Percentiles rank a stretch among this genome's conserved stretches.
Evolutionary conservation across 306 rosid species (phyloP).

Genomic region (Malus orientalis): DNA sequence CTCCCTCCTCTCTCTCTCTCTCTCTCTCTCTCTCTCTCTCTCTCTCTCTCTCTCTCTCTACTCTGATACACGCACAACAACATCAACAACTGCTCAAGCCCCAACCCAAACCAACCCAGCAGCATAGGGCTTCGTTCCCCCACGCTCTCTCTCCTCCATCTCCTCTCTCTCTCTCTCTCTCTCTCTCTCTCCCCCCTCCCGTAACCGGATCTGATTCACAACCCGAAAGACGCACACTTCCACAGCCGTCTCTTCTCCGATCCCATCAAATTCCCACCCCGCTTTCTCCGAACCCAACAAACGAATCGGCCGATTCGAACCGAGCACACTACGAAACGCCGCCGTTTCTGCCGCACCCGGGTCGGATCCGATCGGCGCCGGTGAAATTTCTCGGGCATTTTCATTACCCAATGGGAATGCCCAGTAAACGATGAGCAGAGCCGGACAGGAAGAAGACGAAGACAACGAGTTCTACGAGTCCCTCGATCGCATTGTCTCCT

Average conservation of each 20-base stretch:
- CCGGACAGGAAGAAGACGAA: slow-evolving; percentile 44
- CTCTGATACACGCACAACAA: neutral
- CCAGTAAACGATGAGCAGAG: slow-evolving; percentile 69
- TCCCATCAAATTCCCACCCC: slow-evolving; percentile 18
- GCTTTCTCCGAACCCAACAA: neutral
- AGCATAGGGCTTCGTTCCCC: slow-evolving; percentile 68
- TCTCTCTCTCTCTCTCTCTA: neutral
- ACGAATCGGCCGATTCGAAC: neutral
- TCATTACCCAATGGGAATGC: slow-evolving; percentile 73
- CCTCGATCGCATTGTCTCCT: slow-evolving; percentile 74
- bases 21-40: neutral
- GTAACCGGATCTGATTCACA: slow-evolving; percentile 50
- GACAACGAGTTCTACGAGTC: slow-evolving; percentile 70
- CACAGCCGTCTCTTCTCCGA: slow-evolving; percentile 19
- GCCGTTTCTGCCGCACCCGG: neutral
- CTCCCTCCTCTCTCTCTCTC: neutral
- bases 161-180: neutral
- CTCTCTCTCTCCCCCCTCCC: slow-evolving; percentile 8
- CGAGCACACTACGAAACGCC: neutral
- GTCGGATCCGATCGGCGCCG: slow-evolving; percentile 28
- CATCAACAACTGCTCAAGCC: slow-evolving; percentile 33
- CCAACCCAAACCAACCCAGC: slow-evolving; percentile 31
- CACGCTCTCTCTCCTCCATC: slow-evolving; percentile 10
- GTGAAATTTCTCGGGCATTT: slow-evolving; percentile 34
- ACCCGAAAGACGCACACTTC: slow-evolving; percentile 24